Evolutionary conservation across 257 asterid genomes (phyloP), one percentile per base, ranked within the genome.

Genomic region (Rauvolfia tetraphylla): DNA sequence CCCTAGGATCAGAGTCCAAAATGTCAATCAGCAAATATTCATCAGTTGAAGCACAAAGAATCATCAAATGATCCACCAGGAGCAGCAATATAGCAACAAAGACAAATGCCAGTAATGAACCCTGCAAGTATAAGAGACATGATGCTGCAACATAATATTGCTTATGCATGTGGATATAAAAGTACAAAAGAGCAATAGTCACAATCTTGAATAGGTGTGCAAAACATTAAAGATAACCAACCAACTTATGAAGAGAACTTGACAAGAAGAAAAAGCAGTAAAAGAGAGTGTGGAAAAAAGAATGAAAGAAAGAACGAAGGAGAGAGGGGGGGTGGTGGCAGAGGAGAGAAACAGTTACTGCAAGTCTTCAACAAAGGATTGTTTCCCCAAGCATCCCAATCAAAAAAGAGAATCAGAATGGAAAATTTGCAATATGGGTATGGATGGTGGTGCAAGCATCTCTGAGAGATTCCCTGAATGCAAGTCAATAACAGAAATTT

Each of bases 1-100:
- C 54, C 79, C 79, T 76, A 74, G 15, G 67, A 76, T 27, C 53
- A 73, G 29, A 73, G 68, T n/a, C 0, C 2, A 22, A 46, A 31
- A 59, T 20, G 31, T 17, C 6, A 34, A 36, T 75, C 65, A 49
- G 66, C 48, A 12, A 44, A 12, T 22, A 58, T 41, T 29, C 66
- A 54, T 73, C 36, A n/a, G 48, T 53, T 23, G 3, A n/a, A 44
- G 53, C 1, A 11, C 17, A 31, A 27, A 41, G 3, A 72, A 72
- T 36, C 53, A 23, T 23, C 20, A 4, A 33, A 44, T 1, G 6
- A 33, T 15, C 44, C 46, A 65, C 39, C 20, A 33, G 22, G 25
- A 22, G 7, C 27, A 33, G 13, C 29, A 25, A 29, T 49, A 31
- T 18, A 22, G 18, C 27, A 49, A 51, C 27, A 34, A 31, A 10